Base-by-base conservation (phyloP, 768 basidiomycete species). In the Hydnum rufescens region DNA sequence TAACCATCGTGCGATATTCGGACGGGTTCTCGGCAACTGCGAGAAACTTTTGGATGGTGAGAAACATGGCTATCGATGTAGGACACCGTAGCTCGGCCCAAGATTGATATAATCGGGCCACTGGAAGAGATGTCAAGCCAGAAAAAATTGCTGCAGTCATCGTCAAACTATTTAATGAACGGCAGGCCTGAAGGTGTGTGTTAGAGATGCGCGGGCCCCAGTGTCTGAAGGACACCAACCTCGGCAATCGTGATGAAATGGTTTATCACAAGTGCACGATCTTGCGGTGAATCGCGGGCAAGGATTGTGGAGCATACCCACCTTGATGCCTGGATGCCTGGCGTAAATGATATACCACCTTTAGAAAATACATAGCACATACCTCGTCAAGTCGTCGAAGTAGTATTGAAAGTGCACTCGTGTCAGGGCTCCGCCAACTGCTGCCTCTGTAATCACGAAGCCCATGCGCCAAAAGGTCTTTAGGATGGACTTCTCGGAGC, bases 141-240 rank as follows among this genome's bases (percentile, higher is more conserved):
- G 93, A 92, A 32, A 90, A 80, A 52, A 96, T 83, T 31, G 89
- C 89, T 54, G 89, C 86, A 80, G 96, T 87, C n/a, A 80, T 85
- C 22, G 90, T 92, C 67, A 87, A 96, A 66, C 96, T 97, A 64
- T 92, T 85, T 58, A 96, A 67, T 18, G 67, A 65, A 44, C 86
- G 83, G 63, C 90, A 92, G 29, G 85, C 83, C 92, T 96, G 57
- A 44, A 48, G n/a, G 56, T 44, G 47, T 23, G 25, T 31, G 43
- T 53, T 31, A 19, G 28, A 42, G n/a, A 22, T 32, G 26, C 25
- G 31, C 42, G 29, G 6, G n/a, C n/a, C 6, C 53, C 28, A 5
- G 29, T 19, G 28, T 34, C n/a, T 51, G 4, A 16, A 2, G 8
- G 52, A 32, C 30, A 8, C 22, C n/a, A 39, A 1, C 90, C 57